Evolutionary conservation across 345 rosid species (phyloP).

Genomic region (Salix suchowensis): DNA sequence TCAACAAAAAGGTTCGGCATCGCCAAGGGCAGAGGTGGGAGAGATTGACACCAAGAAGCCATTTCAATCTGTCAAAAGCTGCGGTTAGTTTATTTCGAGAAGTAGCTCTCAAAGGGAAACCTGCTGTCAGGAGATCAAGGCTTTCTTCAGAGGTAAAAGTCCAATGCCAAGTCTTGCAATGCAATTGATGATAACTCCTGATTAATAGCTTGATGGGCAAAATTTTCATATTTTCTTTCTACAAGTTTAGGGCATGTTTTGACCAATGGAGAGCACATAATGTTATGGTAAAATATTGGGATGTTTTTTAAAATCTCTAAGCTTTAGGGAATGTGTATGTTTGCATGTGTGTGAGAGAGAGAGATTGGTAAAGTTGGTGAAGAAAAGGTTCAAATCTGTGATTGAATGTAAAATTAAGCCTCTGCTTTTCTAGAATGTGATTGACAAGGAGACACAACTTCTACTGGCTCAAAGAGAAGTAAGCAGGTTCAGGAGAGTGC

Average conservation of each 20-base stretch:
- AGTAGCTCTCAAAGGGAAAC: slow-evolving; percentile 41
- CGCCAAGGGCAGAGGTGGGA: slow-evolving; percentile 63
- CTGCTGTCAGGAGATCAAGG: slow-evolving; percentile 20
- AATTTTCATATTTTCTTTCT: not conserved
- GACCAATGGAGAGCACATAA: too few species aligned
- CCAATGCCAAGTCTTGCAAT: not conserved
- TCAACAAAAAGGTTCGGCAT: slow-evolving; percentile 5
- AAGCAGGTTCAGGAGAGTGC: slow-evolving; percentile 35
- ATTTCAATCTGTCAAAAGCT: slow-evolving; percentile 84
- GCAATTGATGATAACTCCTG: not conserved
- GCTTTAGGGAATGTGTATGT: too few species aligned
- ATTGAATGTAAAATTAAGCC: not conserved
- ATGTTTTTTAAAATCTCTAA: not conserved
- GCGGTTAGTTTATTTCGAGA: slow-evolving; percentile 85
- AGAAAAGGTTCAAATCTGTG: not conserved
- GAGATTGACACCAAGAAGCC: slow-evolving; percentile 96
- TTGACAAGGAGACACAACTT: slow-evolving; percentile 62
- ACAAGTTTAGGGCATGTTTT: not conserved
- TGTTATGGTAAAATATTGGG: not conserved
- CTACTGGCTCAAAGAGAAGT: slow-evolving; percentile 44
- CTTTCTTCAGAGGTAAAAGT: slow-evolving; percentile 40
- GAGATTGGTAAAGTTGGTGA: not conserved
- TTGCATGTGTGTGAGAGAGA: not conserved
- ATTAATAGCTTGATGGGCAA: not conserved
- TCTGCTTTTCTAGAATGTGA: slow-evolving; percentile 24